phyloP scores from a whole-genome alignment of 2,329 filamentous ascomycete genomes.

The Fusarium avenaceum region DNA sequence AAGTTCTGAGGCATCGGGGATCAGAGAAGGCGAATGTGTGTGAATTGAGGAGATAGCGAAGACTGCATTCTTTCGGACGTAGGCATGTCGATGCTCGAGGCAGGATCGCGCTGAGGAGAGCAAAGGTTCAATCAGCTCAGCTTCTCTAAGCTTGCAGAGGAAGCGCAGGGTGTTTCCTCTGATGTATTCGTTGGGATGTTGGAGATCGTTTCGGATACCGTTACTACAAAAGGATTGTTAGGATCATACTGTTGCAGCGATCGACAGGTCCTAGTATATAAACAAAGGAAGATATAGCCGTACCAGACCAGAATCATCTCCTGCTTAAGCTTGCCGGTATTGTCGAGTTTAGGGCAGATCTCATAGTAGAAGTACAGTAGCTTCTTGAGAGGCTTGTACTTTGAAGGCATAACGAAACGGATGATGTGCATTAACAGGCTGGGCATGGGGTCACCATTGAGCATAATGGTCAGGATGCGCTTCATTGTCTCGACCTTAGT shows the following conservation, averaged over 20 bases:
- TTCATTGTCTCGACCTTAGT: conserved; percentile 96
- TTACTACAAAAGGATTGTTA: conserved; percentile 72
- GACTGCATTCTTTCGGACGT: conserved; percentile 98
- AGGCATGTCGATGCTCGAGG: conserved; percentile 95
- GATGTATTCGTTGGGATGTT: conserved; percentile 98
- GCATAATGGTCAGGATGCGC: conserved; percentile 95
- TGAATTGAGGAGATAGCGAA: conserved; percentile 95
- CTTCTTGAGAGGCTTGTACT: conserved; percentile 97
- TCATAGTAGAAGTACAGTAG: conserved; percentile 99
- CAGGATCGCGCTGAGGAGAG: conserved; percentile 92
- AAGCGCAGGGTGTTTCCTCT: conserved; percentile 98
- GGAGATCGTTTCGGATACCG: conserved; percentile 96
- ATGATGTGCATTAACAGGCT: conserved; percentile 99
- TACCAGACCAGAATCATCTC: conserved; percentile 99
- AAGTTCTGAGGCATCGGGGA: conserved; percentile 94
- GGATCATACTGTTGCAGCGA: conserved; percentile 8
- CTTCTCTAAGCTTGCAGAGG: conserved; percentile 93
- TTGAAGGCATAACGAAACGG: conserved; percentile 99
- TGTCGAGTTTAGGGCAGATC: conserved; percentile 96
- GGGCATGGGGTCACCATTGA: conserved; percentile 97
- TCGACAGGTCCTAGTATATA: not conserved
- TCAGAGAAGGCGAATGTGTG: conserved; percentile 89
- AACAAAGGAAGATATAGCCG: conserved; percentile 25
- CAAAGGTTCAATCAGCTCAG: conserved; percentile 95
- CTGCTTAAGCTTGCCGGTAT: conserved; percentile 94